Conservation (phyloP, 257 asterid genomes). For the Solanum bulbocastanum region DNA sequence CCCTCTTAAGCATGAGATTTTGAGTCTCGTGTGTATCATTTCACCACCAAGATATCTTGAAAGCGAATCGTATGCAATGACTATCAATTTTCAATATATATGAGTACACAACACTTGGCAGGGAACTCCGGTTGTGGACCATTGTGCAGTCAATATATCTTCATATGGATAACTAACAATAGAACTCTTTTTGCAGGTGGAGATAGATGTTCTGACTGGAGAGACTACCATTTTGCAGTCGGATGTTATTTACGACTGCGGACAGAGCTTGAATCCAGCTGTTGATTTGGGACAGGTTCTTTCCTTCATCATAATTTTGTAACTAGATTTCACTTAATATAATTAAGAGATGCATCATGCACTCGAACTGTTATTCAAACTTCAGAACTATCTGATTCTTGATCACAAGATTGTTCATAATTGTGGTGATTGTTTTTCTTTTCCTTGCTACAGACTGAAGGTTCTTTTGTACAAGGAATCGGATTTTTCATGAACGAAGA, state of each 20-base stretch:
- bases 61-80: background rate
- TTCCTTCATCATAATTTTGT: background rate
- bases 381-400: background rate
- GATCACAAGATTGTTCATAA: background rate
- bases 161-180: background rate
- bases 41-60: background rate
- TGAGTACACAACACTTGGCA: background rate
- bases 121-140: background rate
- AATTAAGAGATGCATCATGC: background rate
- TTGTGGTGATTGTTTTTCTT: background rate
- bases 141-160: background rate
- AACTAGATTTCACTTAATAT: background rate
- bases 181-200: constrained; percentile 33
- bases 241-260: constrained; percentile 62
- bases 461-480: constrained; percentile 75
- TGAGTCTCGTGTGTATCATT: background rate
- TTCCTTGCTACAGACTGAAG: constrained; percentile 52
- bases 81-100: background rate
- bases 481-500: constrained; percentile 88
- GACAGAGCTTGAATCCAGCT: constrained; percentile 79
- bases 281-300: constrained; percentile 75
- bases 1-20: background rate
- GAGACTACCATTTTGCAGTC: constrained; percentile 39
- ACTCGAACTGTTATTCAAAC: background rate
- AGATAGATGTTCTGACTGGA: constrained; percentile 53